Percentiles rank a stretch among this genome's conserved stretches.
Conservation (phyloP, 768 basidiomycete species). For the Aureoboletus auriporus region DNA sequence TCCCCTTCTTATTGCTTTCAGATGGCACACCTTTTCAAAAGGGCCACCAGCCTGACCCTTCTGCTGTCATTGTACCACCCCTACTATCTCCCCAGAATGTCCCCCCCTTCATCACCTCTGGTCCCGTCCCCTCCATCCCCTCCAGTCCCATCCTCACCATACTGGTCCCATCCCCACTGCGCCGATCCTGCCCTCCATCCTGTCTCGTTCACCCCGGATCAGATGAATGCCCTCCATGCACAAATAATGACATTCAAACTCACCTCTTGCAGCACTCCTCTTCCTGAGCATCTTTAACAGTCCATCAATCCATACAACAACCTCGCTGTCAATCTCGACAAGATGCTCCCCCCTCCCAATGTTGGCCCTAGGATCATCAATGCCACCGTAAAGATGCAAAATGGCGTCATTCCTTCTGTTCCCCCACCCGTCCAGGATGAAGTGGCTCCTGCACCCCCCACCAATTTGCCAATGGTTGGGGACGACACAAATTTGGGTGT, state of each 20-base stretch:
- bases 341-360: constrained; percentile 57
- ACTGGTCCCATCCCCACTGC: constrained; percentile 46
- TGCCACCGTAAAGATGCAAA: constrained; percentile 69
- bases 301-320: constrained; percentile 66
- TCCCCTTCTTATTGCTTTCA: constrained; percentile 26
- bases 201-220: constrained; percentile 74
- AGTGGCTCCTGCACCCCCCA: constrained; percentile 44
- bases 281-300: constrained; percentile 67
- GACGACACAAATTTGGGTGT: constrained; percentile 76
- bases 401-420: constrained; percentile 37
- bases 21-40: constrained; percentile 33
- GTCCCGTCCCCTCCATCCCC: constrained; percentile 50
- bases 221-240: constrained; percentile 70
- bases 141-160: too few species aligned
- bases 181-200: constrained; percentile 59
- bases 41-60: constrained; percentile 36
- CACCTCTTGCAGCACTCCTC: constrained; percentile 58
- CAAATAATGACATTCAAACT: constrained; percentile 83
- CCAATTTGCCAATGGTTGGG: constrained; percentile 73
- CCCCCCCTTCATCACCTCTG: constrained; percentile 41
- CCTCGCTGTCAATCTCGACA: constrained; percentile 60
- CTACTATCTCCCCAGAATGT: constrained; percentile 26
- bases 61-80: constrained; percentile 24
- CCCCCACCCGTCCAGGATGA: constrained; percentile 47
- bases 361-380: constrained; percentile 63